Evolutionary conservation across 371 early-diverging fungal genomes (phyloP).

Genomic region (Mortierella sp.): DNA sequence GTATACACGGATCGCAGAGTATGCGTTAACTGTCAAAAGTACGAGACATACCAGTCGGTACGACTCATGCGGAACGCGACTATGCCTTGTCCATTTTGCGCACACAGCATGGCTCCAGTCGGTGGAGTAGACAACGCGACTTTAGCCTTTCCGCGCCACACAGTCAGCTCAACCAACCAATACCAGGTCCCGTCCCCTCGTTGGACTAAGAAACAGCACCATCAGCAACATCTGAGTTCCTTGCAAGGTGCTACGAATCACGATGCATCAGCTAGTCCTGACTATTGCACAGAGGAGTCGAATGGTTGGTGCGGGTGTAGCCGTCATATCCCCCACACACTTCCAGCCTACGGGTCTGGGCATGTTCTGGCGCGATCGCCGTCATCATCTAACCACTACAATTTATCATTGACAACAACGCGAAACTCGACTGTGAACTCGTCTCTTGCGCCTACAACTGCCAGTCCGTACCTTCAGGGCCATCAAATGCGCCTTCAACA

Average conservation of each 20-base stretch:
- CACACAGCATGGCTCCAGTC: conserved; percentile 17
- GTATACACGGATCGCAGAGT: conserved; percentile 11
- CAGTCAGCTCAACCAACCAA: neutral
- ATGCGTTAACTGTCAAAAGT: conserved; percentile 37
- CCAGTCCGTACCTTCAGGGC: conserved; percentile 2
- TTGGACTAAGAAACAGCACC: neutral
- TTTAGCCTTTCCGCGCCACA: neutral
- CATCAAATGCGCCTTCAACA: neutral
- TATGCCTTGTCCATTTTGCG: conserved; percentile 38
- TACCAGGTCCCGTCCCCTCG: neutral
- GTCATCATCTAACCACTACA: no score
- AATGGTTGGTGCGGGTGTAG: no score
- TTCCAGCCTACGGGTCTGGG: no score
- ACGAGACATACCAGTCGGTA: conserved; percentile 40
- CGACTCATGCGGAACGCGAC: conserved; percentile 21
- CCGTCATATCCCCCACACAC: no score
- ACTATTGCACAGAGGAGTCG: no score
- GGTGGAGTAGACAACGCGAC: neutral
- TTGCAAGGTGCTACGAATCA: no score
- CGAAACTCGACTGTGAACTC: no score
- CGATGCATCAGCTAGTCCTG: no score
- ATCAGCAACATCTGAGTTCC: no score
- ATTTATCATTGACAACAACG: no score
- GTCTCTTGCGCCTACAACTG: neutral
- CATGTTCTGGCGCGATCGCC: no score